These are phyloP conservation scores for Candida tibetensis DNA, from an alignment of 805 yeast species.

Conservation along the genomic window DNA sequence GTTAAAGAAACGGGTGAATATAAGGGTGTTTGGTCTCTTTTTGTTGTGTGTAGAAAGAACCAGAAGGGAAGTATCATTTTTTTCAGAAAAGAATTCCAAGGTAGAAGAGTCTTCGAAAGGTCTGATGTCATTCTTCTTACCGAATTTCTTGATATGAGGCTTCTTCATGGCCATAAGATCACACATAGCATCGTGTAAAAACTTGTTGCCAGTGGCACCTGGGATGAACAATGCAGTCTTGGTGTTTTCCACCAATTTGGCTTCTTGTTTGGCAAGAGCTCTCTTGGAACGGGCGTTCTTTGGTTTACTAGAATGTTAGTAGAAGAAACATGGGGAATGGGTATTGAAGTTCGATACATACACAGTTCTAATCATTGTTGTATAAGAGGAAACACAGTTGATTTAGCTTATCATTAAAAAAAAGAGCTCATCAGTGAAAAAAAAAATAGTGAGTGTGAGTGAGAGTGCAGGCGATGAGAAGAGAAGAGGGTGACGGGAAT, in stretches of 20 bases:
- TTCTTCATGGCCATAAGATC: constrained; percentile 88
- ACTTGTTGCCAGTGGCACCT: constrained; percentile 75
- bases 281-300: constrained; percentile 95
- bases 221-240: constrained; percentile 90
- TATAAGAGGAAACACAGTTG: no score
- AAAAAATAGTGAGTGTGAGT: constrained; percentile 3
- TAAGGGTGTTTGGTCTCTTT: constrained; percentile 88
- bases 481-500: constrained; percentile 74
- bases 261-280: constrained; percentile 83
- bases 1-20: constrained; percentile 87
- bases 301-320: constrained; percentile 55
- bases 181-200: constrained; percentile 83
- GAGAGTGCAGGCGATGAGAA: constrained; percentile 2
- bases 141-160: constrained; percentile 83
- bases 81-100: constrained; percentile 90
- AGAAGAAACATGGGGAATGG: neutral
- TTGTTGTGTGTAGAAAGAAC: constrained; percentile 79
- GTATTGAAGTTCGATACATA: constrained; percentile 17
- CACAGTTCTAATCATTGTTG: constrained; percentile 38
- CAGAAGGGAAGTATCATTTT: constrained; percentile 84
- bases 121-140: constrained; percentile 81
- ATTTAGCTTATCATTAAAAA: constrained; percentile 4
- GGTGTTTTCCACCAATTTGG: constrained; percentile 85
- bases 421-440: neutral
- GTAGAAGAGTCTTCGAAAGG: constrained; percentile 90